These are phyloP conservation scores for Trypanosomatidae sp. DNA, from an alignment of 208 protist species.

Conservation along the genomic window DNA sequence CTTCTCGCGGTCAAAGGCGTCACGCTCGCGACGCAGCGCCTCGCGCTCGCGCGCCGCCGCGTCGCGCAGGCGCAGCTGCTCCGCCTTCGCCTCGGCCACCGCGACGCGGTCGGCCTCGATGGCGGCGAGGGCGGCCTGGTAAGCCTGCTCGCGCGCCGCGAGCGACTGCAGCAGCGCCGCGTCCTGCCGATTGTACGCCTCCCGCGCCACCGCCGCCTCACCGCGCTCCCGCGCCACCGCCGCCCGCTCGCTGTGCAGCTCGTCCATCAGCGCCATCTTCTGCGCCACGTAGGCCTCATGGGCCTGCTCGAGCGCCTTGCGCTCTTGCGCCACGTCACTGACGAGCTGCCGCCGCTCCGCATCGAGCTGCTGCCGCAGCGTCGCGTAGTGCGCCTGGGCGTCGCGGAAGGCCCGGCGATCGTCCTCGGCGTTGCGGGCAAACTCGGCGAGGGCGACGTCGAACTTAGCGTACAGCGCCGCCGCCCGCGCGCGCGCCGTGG, in stretches of 20 bases:
- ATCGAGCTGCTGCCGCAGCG: conserved; percentile 66
- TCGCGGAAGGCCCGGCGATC: conserved; percentile 54
- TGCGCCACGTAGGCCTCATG: conserved; percentile 64
- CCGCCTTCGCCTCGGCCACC: conserved; percentile 30
- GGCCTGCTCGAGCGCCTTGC: conserved; percentile 72
- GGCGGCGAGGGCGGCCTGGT: conserved; percentile 32
- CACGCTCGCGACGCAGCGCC: conserved; percentile 42
- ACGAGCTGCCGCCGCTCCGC: conserved; percentile 69
- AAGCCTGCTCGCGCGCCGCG: conserved; percentile 59
- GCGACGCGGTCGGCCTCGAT: conserved; percentile 54
- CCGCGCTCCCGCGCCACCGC: conserved; percentile 50
- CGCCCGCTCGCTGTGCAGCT: conserved; percentile 67
- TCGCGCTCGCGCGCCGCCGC: conserved; percentile 37
- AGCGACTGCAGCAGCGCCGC: conserved; percentile 55
- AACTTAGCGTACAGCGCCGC: conserved; percentile 61
- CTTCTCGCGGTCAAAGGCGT: conserved; percentile 75
- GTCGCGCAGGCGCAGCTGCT: conserved; percentile 39
- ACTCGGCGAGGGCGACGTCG: conserved; percentile 48
- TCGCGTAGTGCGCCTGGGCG: conserved; percentile 58
- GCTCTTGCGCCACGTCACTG: conserved; percentile 62
- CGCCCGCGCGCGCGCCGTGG: conserved; percentile 52
- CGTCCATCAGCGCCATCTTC: conserved; percentile 54
- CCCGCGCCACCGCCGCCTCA: conserved; percentile 46
- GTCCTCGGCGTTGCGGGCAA: conserved; percentile 53
- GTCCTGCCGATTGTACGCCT: conserved; percentile 74